Conservation (phyloP, 352 stramenopile genomes). For the Phytophthora parvispora region DNA sequence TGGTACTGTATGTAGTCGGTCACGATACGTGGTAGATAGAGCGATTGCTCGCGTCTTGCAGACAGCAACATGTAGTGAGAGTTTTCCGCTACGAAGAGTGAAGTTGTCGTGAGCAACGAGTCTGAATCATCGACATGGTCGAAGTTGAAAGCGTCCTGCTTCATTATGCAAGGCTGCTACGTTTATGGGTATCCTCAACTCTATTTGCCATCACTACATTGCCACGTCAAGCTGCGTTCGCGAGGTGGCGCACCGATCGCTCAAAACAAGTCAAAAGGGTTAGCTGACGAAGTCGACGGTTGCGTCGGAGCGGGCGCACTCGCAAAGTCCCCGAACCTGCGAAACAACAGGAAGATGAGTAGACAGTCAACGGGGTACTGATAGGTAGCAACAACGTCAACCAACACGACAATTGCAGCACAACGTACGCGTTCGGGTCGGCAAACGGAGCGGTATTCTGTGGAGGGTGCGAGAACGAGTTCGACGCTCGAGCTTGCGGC, state of each 20-base stretch:
- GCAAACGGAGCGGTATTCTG: slow-evolving; percentile 44
- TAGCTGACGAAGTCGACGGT: slow-evolving; percentile 51
- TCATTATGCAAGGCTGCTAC: slow-evolving; percentile 5
- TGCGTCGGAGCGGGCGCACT: slow-evolving; percentile 47
- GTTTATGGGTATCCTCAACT: slow-evolving; percentile 35
- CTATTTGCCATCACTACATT: slow-evolving; percentile 33
- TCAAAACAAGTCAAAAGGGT: slow-evolving; percentile 91
- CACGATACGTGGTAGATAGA: no score
- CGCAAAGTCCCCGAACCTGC: slow-evolving; percentile 67
- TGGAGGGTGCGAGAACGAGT: slow-evolving; percentile 50
- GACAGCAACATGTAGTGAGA: no score
- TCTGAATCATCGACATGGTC: background rate
- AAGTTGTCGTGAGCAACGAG: background rate
- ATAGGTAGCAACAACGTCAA: background rate
- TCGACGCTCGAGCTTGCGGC: slow-evolving; percentile 23
- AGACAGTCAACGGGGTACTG: slow-evolving; percentile 18
- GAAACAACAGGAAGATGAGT: background rate
- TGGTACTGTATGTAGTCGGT: no score
- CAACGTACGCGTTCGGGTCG: slow-evolving; percentile 58
- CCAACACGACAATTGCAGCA: background rate
- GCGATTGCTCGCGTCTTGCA: no score
- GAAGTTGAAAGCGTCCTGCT: background rate
- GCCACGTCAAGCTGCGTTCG: slow-evolving; percentile 18
- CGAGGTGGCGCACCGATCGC: slow-evolving; percentile 9
- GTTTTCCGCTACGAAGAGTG: no score